These are phyloP conservation scores for Aspergillus unguis DNA, from an alignment of 2,329 filamentous ascomycete genomes.

Conservation along the genomic window DNA sequence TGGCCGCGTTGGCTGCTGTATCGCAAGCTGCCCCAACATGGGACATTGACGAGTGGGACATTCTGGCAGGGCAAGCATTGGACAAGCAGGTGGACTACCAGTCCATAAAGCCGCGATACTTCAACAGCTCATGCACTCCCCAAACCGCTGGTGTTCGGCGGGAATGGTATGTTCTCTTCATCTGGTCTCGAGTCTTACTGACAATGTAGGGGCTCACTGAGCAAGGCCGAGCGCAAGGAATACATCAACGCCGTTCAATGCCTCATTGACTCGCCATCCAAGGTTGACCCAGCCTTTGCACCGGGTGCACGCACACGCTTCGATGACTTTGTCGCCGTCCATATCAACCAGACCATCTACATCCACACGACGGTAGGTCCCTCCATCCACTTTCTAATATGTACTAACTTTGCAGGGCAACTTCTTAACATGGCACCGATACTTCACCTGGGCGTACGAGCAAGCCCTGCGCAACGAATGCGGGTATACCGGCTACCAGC, in stretches of 20 bases:
- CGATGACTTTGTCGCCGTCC: constrained; percentile 51
- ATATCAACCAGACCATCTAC: constrained; percentile 47
- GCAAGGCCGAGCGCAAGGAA: constrained; percentile 15
- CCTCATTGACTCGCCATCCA: constrained; percentile 22
- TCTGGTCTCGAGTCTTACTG: neutral
- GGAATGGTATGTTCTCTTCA: constrained; percentile 20
- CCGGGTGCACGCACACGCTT: constrained; percentile 48
- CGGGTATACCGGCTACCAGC: constrained; percentile 41
- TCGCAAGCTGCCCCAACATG: constrained; percentile 2
- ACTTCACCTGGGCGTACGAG: constrained; percentile 44
- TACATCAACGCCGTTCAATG: constrained; percentile 50
- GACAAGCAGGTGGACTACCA: constrained; percentile 13
- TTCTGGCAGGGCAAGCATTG: constrained; percentile 11
- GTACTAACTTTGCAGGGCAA: constrained; percentile 13
- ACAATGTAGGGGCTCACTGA: constrained; percentile 3
- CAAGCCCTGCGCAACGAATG: constrained; percentile 44
- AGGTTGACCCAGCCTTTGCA: constrained; percentile 25
- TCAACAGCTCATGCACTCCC: constrained; percentile 11
- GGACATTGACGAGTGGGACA: constrained; percentile 11
- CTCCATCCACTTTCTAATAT: neutral
- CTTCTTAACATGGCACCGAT: constrained; percentile 47
- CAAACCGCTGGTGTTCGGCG: constrained; percentile 15
- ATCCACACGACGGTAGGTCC: constrained; percentile 41
- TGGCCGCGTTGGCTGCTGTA: constrained; percentile 7
- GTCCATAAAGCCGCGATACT: constrained; percentile 5